These are phyloP conservation scores for Pulveroboletus sp. DNA, from an alignment of 768 basidiomycete species.

Conservation along the genomic window DNA sequence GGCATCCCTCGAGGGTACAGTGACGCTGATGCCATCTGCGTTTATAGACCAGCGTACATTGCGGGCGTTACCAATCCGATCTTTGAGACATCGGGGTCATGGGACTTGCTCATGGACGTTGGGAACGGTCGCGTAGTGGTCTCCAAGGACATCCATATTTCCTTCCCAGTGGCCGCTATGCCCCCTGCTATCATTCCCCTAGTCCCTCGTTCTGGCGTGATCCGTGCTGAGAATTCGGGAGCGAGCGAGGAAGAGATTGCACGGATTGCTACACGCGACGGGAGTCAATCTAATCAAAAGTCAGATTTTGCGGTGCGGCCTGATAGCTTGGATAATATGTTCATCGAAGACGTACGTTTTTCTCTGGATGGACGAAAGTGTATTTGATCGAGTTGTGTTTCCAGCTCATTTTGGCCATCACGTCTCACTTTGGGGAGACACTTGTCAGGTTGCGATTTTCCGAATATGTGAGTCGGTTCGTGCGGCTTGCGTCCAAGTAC, in stretches of 20 bases:
- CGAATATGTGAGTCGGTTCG: constrained; percentile 84
- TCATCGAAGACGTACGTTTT: constrained; percentile 85
- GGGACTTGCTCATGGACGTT: constrained; percentile 94
- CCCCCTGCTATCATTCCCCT: constrained; percentile 41
- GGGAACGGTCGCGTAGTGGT: constrained; percentile 82
- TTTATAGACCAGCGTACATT: constrained; percentile 77
- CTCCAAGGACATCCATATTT: constrained; percentile 73
- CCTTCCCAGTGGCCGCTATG: constrained; percentile 43
- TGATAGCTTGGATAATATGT: constrained; percentile 71
- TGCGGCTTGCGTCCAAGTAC: constrained; percentile 83
- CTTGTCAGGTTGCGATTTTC: constrained; percentile 84
- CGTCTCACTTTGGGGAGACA: constrained; percentile 88
- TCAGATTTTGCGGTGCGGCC: constrained; percentile 51
- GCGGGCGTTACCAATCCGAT: constrained; percentile 98
- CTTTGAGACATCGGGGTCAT: constrained; percentile 79
- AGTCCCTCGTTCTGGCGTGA: constrained; percentile 51
- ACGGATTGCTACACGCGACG: constrained; percentile 41
- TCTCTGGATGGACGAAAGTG: background rate
- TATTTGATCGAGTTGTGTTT: background rate
- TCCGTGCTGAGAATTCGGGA: constrained; percentile 59
- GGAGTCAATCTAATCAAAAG: constrained; percentile 51
- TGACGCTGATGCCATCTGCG: constrained; percentile 5
- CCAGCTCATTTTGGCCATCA: constrained; percentile 75
- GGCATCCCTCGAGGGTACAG: background rate
- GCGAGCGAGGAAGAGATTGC: constrained; percentile 69